These are phyloP conservation scores for Cryptococcus deneoformans DNA, from an alignment of 1,284 basidiomycete genomes.

Conservation along the genomic window DNA sequence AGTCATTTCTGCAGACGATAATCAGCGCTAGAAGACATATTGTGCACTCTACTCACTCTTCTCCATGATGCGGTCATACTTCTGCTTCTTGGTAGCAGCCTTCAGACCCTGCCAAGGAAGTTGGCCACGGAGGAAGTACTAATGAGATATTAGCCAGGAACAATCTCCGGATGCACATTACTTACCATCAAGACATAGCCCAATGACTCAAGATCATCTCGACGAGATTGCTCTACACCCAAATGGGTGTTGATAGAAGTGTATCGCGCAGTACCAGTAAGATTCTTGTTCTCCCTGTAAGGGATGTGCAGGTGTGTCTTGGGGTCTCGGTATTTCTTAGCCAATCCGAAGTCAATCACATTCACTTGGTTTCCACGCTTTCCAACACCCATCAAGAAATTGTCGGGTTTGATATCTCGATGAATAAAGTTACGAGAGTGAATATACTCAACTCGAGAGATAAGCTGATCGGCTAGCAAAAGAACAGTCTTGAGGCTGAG, in stretches of 20 bases:
- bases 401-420: conserved; percentile 99
- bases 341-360: conserved; percentile 98
- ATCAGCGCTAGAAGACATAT: neutral
- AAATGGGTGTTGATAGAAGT: conserved; percentile 99
- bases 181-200: conserved; percentile 83
- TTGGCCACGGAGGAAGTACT: conserved; percentile 94
- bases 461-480: conserved; percentile 94
- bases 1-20: conserved; percentile 75
- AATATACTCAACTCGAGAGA: conserved; percentile 98
- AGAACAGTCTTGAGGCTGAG: conserved; percentile 97
- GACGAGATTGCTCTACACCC: conserved; percentile 94
- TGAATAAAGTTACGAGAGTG: conserved; percentile 99
- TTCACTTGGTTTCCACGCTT: conserved; percentile 99
- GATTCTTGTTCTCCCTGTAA: conserved; percentile 99
- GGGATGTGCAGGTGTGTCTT: conserved; percentile 99
- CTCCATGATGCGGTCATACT: conserved; percentile 99
- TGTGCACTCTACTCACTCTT: conserved; percentile 56
- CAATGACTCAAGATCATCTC: conserved; percentile 93
- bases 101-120: conserved; percentile 98
- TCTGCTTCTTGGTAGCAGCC: conserved; percentile 99
- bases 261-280: conserved; percentile 98
- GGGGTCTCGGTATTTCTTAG: conserved; percentile 99
- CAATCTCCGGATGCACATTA: neutral
- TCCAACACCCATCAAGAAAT: conserved; percentile 99
- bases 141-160: conserved; percentile 5